Base-by-base conservation (phyloP, 306 rosid genomes). In the Argentina anserina region DNA sequence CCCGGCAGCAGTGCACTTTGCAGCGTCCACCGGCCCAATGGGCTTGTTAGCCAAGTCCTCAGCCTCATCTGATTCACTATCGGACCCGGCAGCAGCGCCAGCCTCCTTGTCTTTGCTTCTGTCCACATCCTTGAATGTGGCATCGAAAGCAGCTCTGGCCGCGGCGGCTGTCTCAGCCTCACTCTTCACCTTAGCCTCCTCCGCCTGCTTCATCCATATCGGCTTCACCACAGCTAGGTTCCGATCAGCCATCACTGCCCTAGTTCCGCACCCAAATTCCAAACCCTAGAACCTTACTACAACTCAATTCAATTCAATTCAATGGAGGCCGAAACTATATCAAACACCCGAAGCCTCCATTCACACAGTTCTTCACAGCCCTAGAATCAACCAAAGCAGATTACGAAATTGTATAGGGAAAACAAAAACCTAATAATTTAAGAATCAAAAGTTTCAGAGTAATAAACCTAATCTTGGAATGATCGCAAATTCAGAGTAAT, bases 151-250 rank as follows among this genome's bases (percentile, higher is more conserved):
- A 3, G 97, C 99, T 79, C 91, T 95, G 0, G 97, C 97, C 9
- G 97, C 99, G 0, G 99, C 97, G 41, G 84, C 88, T 74, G 85
- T 91, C 89, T 91, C 97, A 0, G 97, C 99, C 87, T 95, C 97
- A 70, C 88, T 90, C 87, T 91, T 95, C 40, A 92, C 61, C 82
- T 85, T 91, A 15, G 97, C 99, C 83, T 95, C 99, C 74, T 91
- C 97, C 4, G 99, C 97, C 73, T 95, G 99, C 86, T 95, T 95
- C 97, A 91, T 84, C 97, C 99, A 94, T 71, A 91, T 79, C 36
- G 99, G 96, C 47, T 91, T 94, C 26, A 62, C 95, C 50, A 87
- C 80, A 31, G 86, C 88, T 56, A 50, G 67, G 78, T 67, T 89
- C 39, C 96, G 97, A 80, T 94, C 97, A 66, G 96, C 99, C 99